phyloP scores from a whole-genome alignment of 1,139 yeast genomes.

The Pichia sp. region DNA sequence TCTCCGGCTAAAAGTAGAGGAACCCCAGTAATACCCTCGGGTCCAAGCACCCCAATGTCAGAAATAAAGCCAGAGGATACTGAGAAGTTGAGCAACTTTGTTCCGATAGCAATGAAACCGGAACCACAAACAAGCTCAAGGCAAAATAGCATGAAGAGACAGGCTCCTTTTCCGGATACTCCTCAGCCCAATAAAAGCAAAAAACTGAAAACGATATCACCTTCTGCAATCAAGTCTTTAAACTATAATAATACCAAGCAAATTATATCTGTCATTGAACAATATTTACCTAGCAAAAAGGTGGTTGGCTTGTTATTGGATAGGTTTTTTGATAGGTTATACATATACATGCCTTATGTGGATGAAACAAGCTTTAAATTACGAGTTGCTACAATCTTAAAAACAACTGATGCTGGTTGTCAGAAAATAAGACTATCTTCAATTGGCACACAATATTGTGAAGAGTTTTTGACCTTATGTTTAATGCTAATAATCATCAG shows the following conservation, averaged over 20 bases:
- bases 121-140: constrained; percentile 14
- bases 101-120: constrained; percentile 23
- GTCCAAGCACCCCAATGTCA: constrained; percentile 22
- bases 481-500: constrained; percentile 45
- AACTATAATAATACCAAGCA: constrained; percentile 33
- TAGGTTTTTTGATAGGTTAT: constrained; percentile 37
- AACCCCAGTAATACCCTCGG: constrained; percentile 12
- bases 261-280: constrained; percentile 37
- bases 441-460: constrained; percentile 33
- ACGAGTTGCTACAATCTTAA: constrained; percentile 33
- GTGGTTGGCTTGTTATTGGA: constrained; percentile 37
- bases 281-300: constrained; percentile 36
- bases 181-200: constrained; percentile 15
- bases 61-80: constrained; percentile 19
- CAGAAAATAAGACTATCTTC: constrained; percentile 32
- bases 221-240: constrained; percentile 31
- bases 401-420: constrained; percentile 30
- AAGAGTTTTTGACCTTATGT: constrained; percentile 37
- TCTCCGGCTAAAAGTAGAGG: constrained; percentile 13
- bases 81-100: constrained; percentile 18
- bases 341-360: constrained; percentile 39
- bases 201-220: constrained; percentile 27
- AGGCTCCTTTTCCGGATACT: neutral
- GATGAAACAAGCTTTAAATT: constrained; percentile 37
- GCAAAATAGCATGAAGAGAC: constrained; percentile 17